Evolutionary conservation across 2,329 filamentous ascomycete species (phyloP), one percentile per base, ranked within the genome.

Genomic region (Hypoxylon sp.): DNA sequence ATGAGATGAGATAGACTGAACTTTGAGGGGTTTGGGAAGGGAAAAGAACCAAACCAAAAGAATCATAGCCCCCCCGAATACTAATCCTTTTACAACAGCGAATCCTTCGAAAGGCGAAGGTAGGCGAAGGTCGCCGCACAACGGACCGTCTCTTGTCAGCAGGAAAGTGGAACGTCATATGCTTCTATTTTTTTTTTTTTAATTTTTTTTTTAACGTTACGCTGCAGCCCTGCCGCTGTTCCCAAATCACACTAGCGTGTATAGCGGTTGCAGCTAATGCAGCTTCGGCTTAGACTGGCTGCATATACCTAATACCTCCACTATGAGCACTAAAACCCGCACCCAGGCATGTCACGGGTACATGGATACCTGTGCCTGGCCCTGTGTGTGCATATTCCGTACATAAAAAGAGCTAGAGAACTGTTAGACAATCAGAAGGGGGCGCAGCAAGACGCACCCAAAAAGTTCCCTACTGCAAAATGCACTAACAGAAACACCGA

Each of bases 141-240:
- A 50, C 11, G 14, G 22, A 13, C 25, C 5, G 5, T 50, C 46
- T 50, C 46, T 49, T 17, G 27, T 31, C 31, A 35, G 49, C 31
- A 35, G 11, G 7, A 59, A 42, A 54, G 33, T 27, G 54, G 55
- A 42, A 70, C 64, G 65, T 70, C 61, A 68, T 65, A 54, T 60
- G 62, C 58, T 68, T 64, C 64, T 65, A 64, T 65, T 70, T 66
- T 64, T 67, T 27, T 11, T 61, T 68, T 67, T 60, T n/a, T n/a
- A n/a, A n/a, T n/a, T 60, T 31, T 40, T 64, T 61, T 57, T 57
- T 63, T 37, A 55, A 61, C 49, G 33, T 59, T 65, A 64, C 55
- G 33, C 50, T 64, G 46, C 67, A 67, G 63, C 62, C 63, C 63
- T 64, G 61, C 48, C 30, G 13, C 60, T 63, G 25, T 48, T 58